Conservation (phyloP, 2,329 filamentous ascomycete species). For the Sporothrix phasma region DNA sequence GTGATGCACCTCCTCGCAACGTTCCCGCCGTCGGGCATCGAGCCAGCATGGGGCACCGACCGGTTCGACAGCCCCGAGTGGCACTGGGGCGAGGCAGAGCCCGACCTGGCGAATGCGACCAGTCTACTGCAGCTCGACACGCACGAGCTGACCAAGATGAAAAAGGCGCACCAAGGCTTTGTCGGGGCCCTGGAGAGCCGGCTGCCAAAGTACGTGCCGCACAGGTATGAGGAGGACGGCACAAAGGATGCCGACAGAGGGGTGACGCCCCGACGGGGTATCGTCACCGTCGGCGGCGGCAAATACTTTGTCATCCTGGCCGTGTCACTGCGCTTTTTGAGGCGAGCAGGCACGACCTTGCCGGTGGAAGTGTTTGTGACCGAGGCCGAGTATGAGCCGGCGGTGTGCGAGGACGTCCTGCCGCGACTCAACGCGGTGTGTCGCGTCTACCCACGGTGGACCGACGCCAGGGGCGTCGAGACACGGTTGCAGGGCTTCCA, state of each 20-base stretch:
- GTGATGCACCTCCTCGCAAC: conserved; percentile 8
- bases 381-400: conserved; percentile 23
- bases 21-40: neutral
- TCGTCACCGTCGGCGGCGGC: conserved; percentile 41
- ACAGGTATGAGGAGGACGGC: neutral
- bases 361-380: conserved; percentile 35
- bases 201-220: neutral
- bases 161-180: conserved; percentile 9
- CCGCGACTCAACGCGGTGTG: conserved; percentile 26
- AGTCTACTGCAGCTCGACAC: conserved; percentile 1
- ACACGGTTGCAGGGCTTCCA: conserved; percentile 36
- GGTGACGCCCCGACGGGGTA: conserved; percentile 28
- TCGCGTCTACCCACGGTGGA: conserved; percentile 24
- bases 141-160: conserved; percentile 9
- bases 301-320: conserved; percentile 41
- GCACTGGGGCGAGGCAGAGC: conserved; percentile 9
- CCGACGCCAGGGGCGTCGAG: neutral
- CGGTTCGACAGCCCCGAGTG: conserved; percentile 10
- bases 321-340: conserved; percentile 40
- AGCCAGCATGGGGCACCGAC: neutral
- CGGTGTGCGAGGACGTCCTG: conserved; percentile 26
- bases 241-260: neutral
- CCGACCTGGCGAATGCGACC: conserved; percentile 1
- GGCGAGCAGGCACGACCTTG: conserved; percentile 38
- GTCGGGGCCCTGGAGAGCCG: conserved; percentile 2